Evolutionary conservation across 306 rosid genomes (phyloP), one percentile per base, ranked within the genome.

Genomic region (Erythrophleum fordii): DNA sequence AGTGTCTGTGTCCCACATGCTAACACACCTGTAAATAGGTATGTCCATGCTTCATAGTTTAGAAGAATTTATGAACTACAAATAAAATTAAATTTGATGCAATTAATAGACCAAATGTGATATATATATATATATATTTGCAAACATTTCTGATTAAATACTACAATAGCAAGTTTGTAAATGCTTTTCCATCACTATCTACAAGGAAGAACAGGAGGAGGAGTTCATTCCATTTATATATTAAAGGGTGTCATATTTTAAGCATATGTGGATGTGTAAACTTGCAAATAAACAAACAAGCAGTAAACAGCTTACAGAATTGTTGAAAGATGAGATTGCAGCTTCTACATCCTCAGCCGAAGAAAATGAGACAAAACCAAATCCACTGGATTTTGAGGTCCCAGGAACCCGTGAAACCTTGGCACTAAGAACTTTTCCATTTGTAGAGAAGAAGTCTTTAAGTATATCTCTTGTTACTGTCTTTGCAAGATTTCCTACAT

Each of bases 391-490:
- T 76, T 93, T 95, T 48, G 99, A 90, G 78, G 98, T 95, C 78
- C 97, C 95, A 20, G 97, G 96, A 80, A 90, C 91, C 83, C 98
- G 92, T 2, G 99, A 95, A 80, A 95, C 93, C 87, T 95, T 95
- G 75, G 98, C 92, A 78, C 99, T 76, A 67, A 95, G 92, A 80
- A 85, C 99, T 41, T 88, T 88, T 72, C 88, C 98, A 84, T 86
- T 91, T 74, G 86, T 89, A 16, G 97, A 90, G 79, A 95, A 95
- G 6, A 90, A 89, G 34, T 46, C 84, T 75, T 88, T 88, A 23
- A 95, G 97, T 14, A 48, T 66, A 52, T 93, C 98, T 0, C 92
- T 83, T 52, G 96, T 93, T 35, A 95, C 98, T 35, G 87, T 77
- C 86, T 88, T 95, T 53, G 93, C 94, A 72, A 95, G 86, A 86